These are phyloP conservation scores for Aegle marmelos DNA, from an alignment of 345 rosid species.

Conservation along the genomic window DNA sequence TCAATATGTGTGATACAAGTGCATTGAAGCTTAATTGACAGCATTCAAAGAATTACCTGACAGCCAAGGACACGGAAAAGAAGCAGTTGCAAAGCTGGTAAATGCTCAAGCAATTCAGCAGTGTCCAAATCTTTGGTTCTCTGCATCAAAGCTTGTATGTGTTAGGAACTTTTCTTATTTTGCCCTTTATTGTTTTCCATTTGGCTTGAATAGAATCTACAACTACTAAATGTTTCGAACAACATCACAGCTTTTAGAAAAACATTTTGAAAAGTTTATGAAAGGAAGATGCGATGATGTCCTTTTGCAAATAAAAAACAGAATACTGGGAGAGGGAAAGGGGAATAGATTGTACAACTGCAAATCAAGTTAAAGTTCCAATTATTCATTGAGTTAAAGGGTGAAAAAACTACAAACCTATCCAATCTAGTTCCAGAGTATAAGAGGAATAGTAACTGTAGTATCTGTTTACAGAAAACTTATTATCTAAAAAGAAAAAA, in stretches of 20 bases:
- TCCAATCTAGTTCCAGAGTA: background rate
- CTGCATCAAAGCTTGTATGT: conserved; percentile 36
- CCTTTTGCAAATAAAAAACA: background rate
- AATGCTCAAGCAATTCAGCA: conserved; percentile 79
- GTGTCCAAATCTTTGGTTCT: conserved; percentile 90
- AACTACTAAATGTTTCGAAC: background rate
- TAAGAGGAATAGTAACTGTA: background rate
- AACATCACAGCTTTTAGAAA: background rate
- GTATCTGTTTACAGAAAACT: background rate
- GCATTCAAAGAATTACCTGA: conserved; percentile 50
- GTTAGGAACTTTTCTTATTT: background rate
- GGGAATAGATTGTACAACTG: background rate
- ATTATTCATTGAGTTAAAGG: background rate
- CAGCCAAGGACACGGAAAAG: conserved; percentile 91
- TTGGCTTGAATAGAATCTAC: background rate
- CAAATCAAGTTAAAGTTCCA: background rate
- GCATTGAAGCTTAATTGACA: background rate
- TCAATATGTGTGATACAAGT: background rate
- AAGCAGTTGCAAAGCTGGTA: conserved; percentile 90
- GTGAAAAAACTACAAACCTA: background rate
- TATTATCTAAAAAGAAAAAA: background rate
- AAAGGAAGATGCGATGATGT: background rate
- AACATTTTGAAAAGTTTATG: background rate
- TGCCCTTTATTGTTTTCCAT: background rate
- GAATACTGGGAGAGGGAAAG: background rate